Percentiles rank a stretch among this genome's conserved stretches.
Evolutionary conservation across 164 flowering plant species (phyloP).

Genomic region (Vitis amurensis): DNA sequence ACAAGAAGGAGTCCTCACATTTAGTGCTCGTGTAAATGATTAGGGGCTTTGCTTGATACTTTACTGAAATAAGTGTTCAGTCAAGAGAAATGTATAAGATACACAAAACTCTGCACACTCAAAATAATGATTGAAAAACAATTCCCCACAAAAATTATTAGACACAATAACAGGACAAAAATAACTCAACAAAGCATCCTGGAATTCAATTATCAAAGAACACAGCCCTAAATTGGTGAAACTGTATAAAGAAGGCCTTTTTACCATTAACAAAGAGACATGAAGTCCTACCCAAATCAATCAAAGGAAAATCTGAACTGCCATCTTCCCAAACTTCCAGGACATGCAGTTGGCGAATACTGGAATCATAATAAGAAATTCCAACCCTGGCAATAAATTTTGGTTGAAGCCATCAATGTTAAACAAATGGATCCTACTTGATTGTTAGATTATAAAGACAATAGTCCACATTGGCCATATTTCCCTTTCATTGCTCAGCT

Average conservation of each 20-base stretch:
- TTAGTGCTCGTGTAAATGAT: conserved; percentile 91
- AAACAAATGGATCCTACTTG: background rate
- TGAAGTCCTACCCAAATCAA: conserved; percentile 65
- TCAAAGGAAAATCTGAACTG: conserved; percentile 60
- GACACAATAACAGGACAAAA: background rate
- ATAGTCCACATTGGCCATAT: background rate
- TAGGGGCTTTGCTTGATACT: conserved; percentile 84
- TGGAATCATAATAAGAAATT: conserved; percentile 82
- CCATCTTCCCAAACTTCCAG: conserved; percentile 95
- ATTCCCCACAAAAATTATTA: background rate
- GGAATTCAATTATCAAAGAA: background rate
- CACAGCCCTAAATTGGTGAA: background rate
- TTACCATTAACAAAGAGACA: background rate
- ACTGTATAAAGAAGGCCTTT: background rate
- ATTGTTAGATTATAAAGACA: background rate
- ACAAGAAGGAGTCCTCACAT: conserved; percentile 75
- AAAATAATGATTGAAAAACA: background rate
- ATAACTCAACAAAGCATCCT: background rate
- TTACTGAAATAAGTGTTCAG: conserved; percentile 50
- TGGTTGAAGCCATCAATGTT: conserved; percentile 2
- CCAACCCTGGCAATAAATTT: conserved; percentile 61
- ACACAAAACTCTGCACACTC: background rate
- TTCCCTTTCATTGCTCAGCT: background rate
- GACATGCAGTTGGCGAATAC: conserved; percentile 76
- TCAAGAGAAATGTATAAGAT: conserved; percentile 2